Evolutionary conservation across 2,329 filamentous ascomycete genomes (phyloP).

Genomic region (Dactylella cylindrospora): DNA sequence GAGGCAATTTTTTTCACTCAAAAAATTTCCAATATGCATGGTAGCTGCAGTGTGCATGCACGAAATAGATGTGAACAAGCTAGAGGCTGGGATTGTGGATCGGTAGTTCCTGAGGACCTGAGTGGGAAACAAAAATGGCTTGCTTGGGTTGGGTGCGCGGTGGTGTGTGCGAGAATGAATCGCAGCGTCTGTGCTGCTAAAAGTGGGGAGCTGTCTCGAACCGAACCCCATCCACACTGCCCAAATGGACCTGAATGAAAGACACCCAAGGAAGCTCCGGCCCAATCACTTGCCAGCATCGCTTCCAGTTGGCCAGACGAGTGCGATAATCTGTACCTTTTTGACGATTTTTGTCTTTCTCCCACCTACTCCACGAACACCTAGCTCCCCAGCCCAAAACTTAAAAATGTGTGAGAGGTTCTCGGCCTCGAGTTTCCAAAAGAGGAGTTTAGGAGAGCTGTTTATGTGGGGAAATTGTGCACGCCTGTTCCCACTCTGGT

Average conservation of each 20-base stretch:
- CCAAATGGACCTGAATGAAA: not conserved
- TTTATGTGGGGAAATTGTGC: too few relatives aligned
- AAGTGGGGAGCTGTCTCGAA: constrained; percentile 41
- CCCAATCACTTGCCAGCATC: constrained; percentile 20
- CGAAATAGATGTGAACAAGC: constrained; percentile 33
- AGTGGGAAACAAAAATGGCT: constrained; percentile 1
- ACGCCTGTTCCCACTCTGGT: too few relatives aligned
- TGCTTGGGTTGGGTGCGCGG: too few relatives aligned
- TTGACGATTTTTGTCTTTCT: too few relatives aligned
- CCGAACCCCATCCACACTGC: constrained; percentile 5
- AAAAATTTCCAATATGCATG: constrained; percentile 21
- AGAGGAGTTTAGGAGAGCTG: constrained; percentile 12
- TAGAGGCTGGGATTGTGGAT: constrained; percentile 21
- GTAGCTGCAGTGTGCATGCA: constrained; percentile 40
- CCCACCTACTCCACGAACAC: too few relatives aligned
- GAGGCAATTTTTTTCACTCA: constrained; percentile 10
- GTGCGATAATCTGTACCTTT: too few relatives aligned
- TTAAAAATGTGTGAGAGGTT: too few relatives aligned
- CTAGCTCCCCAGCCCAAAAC: too few relatives aligned
- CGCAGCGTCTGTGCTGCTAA: too few relatives aligned
- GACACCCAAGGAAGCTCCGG: not conserved
- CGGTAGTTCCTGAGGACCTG: constrained; percentile 5
- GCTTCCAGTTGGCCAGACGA: too few relatives aligned
- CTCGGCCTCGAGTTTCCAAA: constrained; percentile 43
- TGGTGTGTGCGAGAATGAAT: not conserved